Base-by-base conservation (phyloP, 257 asterid genomes). In the Apocynum venetum region DNA sequence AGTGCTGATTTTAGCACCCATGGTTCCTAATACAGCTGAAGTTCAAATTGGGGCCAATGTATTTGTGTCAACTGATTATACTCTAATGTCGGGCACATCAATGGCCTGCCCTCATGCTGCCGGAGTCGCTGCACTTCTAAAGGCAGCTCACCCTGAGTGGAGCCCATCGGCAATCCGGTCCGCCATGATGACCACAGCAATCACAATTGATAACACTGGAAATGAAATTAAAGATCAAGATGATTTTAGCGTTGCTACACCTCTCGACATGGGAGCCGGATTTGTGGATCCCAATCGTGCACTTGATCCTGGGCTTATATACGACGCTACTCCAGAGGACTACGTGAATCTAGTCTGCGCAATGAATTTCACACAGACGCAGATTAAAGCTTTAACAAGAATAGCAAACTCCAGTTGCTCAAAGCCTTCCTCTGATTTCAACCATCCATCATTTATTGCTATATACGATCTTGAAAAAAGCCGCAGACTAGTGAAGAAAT, bases 281-380 rank as follows among this genome's bases (percentile, higher is more conserved):
- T 88, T 80, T 3, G 83, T 88, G 2, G 86, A 88, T 70, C 92
- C 92, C 3, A 90, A 88, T 36, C 80, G 80, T 1, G 91, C 91
- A 0, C 83, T 86, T 49, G 86, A 90, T 77, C 91, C 95, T 0
- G 95, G 95, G 1, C 87, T 88, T 14, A 63, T 88, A 2, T 88
- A 88, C 8, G 95, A 90, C 13, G 83, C 82, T 44, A 63, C 82
- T 1, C 52, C 85, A 4, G 87, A 90, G 60, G 89, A 89, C 71
- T 86, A 86, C 1, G 85, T 88, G 8, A 85, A 88, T 59, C 86
- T 88, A 8, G 7, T 90, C 4, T 88, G 95, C 41, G 74, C 91
- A 12, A 25, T 87, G 85, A 86, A 90, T 47, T 88, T 65, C 75
- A 85, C 90, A 2, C 69, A 51, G 0, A 80, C 74, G 40, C 90